These are phyloP conservation scores for Metarhizium robertsii DNA, from an alignment of 2,329 filamentous ascomycete species.

Conservation along the genomic window DNA sequence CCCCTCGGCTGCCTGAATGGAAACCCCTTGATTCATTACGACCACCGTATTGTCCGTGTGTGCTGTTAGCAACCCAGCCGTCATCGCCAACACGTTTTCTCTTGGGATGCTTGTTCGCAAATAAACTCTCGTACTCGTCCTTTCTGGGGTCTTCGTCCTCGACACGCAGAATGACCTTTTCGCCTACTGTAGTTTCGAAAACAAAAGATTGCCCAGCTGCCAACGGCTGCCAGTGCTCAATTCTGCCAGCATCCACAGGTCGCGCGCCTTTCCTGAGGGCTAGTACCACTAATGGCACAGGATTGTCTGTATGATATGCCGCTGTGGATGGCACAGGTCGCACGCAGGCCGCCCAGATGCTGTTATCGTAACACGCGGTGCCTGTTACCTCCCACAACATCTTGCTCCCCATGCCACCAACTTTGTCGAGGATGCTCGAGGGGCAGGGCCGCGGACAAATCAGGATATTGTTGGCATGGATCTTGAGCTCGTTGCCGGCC, in stretches of 20 bases:
- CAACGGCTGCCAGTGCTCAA: conserved; percentile 75
- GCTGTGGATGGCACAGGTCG: conserved; percentile 60
- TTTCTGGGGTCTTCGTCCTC: conserved; percentile 59
- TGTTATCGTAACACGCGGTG: conserved; percentile 65
- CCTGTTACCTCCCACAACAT: conserved; percentile 78
- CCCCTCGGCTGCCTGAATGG: conserved; percentile 25
- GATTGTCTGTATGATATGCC: conserved; percentile 70
- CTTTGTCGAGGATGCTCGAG: conserved; percentile 64
- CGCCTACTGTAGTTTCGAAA: conserved; percentile 76
- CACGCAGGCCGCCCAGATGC: conserved; percentile 78
- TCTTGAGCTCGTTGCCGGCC: conserved; percentile 63
- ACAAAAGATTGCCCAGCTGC: conserved; percentile 59
- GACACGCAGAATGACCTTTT: conserved; percentile 76
- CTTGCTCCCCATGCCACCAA: conserved; percentile 78
- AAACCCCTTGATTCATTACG: conserved; percentile 32
- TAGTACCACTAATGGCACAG: conserved; percentile 70
- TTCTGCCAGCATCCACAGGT: conserved; percentile 71
- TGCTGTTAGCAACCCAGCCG: conserved; percentile 23
- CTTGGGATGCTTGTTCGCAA: conserved; percentile 50
- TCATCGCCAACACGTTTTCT: conserved; percentile 48
- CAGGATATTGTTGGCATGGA: conserved; percentile 82
- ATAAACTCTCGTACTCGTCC: conserved; percentile 54
- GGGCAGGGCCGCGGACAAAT: conserved; percentile 75
- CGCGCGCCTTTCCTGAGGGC: conserved; percentile 67
- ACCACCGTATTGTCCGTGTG: conserved; percentile 24